These are phyloP conservation scores for Cyberlindnera mycetangii DNA, from an alignment of 805 yeast species.

Conservation along the genomic window DNA sequence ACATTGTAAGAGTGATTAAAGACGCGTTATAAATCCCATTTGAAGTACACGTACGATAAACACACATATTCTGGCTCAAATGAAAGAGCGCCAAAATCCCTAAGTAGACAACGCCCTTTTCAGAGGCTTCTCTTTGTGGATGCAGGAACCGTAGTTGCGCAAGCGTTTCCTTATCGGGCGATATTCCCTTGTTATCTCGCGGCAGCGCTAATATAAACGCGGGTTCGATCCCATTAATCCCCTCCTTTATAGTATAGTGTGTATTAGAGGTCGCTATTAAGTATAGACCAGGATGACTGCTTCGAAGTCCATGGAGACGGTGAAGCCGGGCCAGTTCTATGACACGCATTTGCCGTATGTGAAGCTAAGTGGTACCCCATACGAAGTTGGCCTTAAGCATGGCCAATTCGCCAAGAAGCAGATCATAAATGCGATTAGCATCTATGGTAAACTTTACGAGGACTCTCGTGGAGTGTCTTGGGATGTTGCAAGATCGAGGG, in stretches of 20 bases:
- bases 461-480: constrained; percentile 28
- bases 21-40: not conserved
- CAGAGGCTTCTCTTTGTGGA: no score
- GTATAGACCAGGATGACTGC: not conserved
- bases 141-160: no score
- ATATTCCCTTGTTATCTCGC: constrained; percentile 3
- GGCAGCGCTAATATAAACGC: no score
- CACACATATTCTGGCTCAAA: not conserved
- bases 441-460: constrained; percentile 30
- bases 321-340: constrained; percentile 22
- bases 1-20: constrained; percentile 11
- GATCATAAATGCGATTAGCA: constrained; percentile 29
- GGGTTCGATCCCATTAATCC: no score
- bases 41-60: not conserved
- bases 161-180: constrained; percentile 12
- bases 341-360: constrained; percentile 29
- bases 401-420: constrained; percentile 32
- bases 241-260: not conserved
- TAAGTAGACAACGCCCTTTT: no score
- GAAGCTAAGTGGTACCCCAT: constrained; percentile 22
- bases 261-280: no score
- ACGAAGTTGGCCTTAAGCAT: constrained; percentile 35
- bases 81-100: no score
- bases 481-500: constrained; percentile 30
- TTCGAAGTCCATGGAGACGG: constrained; percentile 11